Base-by-base conservation (phyloP, 495 filamentous ascomycete species). In the Neohortaea acidophila region DNA sequence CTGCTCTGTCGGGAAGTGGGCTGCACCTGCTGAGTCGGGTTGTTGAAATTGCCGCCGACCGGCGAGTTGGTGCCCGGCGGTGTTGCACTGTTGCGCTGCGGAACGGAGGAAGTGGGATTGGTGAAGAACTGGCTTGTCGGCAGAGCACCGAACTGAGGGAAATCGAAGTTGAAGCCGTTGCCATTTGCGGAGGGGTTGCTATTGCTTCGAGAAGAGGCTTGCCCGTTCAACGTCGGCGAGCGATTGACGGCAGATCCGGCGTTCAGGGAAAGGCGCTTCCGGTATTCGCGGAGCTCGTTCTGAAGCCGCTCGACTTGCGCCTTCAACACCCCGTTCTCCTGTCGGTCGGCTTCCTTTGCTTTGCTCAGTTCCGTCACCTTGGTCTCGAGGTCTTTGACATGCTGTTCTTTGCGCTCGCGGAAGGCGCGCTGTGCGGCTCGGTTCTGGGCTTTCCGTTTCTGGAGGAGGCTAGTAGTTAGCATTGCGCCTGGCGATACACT, bases 401-500 rank as follows among this genome's bases (percentile, higher is more conserved):
- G 89, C 60, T 83, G 92, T 61, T 99, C 89, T 63, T 99, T 99
- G 33, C 89, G 81, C 56, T 99, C 89, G 18, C 89, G 72, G 72
- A 99, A 99, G 5, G 89, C 89, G 28, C 89, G 73, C 61, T 99
- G 89, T 20, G 89, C 89, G 1, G 91, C 89, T 41, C 89, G 79
- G 49, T 99, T 99, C 55, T 99, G 89, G 9, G 91, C 89, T 62
- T 99, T 99, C 47, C 89, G 82, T 65, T 99, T 99, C 86, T 94
- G 50, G 18, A 5, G n/a, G 33, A 8, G 7, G 8, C 3, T 4
- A 23, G 4, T 25, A 6, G 4, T 38, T 6, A 5, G 18, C 17
- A 17, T 29, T 39, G 21, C 6, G 33, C 21, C 15, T 29, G 24
- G 17, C n/a, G n/a, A n/a, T n/a, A n/a, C n/a, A n/a, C n/a, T n/a